These are phyloP conservation scores for Plasmodium fragile DNA, from an alignment of 169 alveolate species.

Conservation along the genomic window DNA sequence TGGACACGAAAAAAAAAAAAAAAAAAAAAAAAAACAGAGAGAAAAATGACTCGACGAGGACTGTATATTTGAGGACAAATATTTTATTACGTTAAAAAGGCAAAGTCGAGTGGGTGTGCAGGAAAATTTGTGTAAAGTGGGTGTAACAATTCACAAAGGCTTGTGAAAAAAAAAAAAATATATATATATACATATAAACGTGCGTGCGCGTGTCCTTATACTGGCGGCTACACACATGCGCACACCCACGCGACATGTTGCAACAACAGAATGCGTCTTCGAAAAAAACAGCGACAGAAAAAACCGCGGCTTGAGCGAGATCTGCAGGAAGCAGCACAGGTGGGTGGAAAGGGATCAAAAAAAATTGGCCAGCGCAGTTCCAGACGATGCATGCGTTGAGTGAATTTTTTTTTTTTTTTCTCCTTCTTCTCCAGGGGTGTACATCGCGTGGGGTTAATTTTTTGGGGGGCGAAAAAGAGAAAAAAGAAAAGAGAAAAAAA, in stretches of 20 bases:
- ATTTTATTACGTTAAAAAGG: neutral
- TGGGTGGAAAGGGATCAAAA: neutral
- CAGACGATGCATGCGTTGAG: conserved; percentile 2
- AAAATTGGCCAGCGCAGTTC: neutral
- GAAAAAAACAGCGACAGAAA: neutral
- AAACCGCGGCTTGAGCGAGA: neutral
- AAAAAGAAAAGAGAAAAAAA: neutral
- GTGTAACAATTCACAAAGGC: neutral
- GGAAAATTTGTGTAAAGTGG: neutral
- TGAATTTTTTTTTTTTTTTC: neutral
- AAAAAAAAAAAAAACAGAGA: neutral
- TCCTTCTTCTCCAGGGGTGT: neutral
- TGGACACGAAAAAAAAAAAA: neutral
- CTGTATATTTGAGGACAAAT: neutral
- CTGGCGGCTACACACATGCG: neutral
- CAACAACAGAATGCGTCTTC: neutral
- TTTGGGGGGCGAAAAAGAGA: neutral
- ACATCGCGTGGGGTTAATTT: neutral
- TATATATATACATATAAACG: neutral
- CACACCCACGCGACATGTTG: neutral
- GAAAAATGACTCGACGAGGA: neutral
- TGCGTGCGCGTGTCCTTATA: neutral
- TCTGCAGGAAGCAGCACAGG: neutral
- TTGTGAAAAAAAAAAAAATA: neutral
- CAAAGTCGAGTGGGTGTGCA: neutral